These are phyloP conservation scores for Leptoxyphium fumago DNA, from an alignment of 2,329 filamentous ascomycete species.

Conservation along the genomic window DNA sequence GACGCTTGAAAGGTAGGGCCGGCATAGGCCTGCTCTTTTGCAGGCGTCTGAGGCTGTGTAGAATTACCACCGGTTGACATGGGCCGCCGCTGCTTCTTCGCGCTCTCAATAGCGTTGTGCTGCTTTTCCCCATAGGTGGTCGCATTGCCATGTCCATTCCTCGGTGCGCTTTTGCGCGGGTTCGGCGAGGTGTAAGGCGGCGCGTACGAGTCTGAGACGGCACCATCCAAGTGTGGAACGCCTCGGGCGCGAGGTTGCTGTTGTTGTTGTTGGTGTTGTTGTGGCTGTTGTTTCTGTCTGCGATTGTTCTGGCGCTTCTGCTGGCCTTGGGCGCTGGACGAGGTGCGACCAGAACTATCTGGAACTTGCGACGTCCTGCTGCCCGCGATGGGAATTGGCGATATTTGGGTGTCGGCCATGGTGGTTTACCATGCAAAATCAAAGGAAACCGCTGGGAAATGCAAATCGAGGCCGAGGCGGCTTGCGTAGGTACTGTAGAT, in stretches of 20 bases:
- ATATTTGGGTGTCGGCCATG: neutral
- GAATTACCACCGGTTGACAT: slow-evolving; percentile 29
- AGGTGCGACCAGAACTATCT: neutral
- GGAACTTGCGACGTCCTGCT: neutral
- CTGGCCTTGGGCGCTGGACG: neutral
- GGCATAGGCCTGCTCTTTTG: slow-evolving; percentile 53
- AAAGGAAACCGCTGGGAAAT: no score
- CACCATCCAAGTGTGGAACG: neutral
- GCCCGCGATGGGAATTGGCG: neutral
- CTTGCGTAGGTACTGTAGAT: no score
- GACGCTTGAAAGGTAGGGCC: slow-evolving; percentile 92
- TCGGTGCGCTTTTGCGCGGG: neutral
- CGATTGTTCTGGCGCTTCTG: neutral
- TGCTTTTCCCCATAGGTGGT: neutral
- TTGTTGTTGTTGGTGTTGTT: neutral
- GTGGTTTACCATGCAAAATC: neutral
- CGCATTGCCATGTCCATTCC: neutral
- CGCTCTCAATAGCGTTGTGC: slow-evolving; percentile 8
- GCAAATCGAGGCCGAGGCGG: no score
- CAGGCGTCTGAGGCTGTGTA: slow-evolving; percentile 25
- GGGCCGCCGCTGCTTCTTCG: slow-evolving; percentile 20
- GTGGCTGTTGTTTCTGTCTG: neutral
- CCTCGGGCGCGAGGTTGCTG: neutral
- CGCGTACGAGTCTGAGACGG: neutral
- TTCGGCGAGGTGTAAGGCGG: neutral